A percentile compares a stretch with the other conserved stretches of the same genome.
Evolutionary conservation across 1,284 basidiomycete species (phyloP).

Genomic region (Boletus mariae): DNA sequence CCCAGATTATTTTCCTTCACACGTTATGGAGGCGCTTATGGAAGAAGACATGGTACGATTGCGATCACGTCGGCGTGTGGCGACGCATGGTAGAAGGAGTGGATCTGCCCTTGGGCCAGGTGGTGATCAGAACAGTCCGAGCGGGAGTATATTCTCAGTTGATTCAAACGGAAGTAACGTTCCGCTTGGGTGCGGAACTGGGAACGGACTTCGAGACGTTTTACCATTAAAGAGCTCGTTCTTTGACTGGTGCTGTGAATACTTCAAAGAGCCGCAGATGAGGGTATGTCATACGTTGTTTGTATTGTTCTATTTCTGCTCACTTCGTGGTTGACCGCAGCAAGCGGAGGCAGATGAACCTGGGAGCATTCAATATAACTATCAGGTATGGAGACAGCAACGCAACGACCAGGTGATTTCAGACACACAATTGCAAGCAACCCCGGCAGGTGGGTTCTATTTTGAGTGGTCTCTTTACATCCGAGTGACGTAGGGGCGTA

Average conservation of each 20-base stretch:
- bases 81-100: conserved; percentile 37
- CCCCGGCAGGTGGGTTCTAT: conserved; percentile 63
- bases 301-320: conserved; percentile 10
- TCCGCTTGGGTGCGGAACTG: conserved; percentile 69
- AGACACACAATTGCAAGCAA: conserved; percentile 70
- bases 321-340: conserved; percentile 37
- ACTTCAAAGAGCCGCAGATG: conserved; percentile 99
- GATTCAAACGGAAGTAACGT: conserved; percentile 62
- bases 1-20: conserved; percentile 59
- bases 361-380: conserved; percentile 90
- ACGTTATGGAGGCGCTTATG: conserved; percentile 83
- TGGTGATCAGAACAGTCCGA: conserved; percentile 53
- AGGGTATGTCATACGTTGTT: conserved; percentile 53
- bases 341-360: conserved; percentile 95
- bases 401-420: conserved; percentile 81
- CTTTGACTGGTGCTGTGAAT: conserved; percentile 96
- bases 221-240: conserved; percentile 89
- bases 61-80: conserved; percentile 58
- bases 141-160: conserved; percentile 69
- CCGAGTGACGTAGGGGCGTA: conserved; percentile 2
- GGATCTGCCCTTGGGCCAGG: conserved; percentile 19
- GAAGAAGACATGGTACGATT: conserved; percentile 90
- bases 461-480: not conserved
- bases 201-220: conserved; percentile 64
- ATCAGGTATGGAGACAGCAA: conserved; percentile 92